A percentile compares a stretch with the other conserved stretches of the same genome.
Conservation (phyloP, 208 protist species). For the Cochliopodium minus region DNA sequence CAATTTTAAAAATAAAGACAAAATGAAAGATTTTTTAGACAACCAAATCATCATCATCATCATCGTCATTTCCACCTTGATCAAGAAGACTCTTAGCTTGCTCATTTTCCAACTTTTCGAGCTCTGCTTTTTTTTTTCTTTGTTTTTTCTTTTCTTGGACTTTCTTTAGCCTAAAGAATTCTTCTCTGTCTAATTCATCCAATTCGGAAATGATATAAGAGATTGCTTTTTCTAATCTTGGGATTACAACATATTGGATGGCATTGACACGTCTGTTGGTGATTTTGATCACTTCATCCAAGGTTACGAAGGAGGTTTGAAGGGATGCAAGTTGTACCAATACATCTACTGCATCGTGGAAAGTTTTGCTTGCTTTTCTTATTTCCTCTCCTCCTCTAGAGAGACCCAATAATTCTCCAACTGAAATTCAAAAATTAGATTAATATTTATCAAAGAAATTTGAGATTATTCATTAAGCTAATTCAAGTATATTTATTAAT, state of each 20-base stretch:
- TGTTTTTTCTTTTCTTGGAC: conserved; percentile 91
- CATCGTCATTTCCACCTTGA: too few species aligned
- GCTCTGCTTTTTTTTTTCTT: too few species aligned
- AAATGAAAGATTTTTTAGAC: too few species aligned
- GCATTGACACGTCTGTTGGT: conserved; percentile 99
- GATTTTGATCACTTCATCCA: conserved; percentile 93
- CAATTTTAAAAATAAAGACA: too few species aligned
- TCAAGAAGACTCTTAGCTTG: too few species aligned
- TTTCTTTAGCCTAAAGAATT: conserved; percentile 96
- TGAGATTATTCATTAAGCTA: too few species aligned
- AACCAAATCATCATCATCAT: too few species aligned
- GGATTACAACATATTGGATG: conserved; percentile 95
- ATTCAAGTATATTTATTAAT: too few species aligned
- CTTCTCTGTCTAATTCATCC: conserved; percentile 94
- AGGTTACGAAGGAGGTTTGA: conserved; percentile 82
- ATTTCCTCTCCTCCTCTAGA: conserved; percentile 88
- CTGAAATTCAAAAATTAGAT: not conserved
- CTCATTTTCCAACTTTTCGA: too few species aligned
- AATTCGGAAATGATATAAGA: conserved; percentile 91
- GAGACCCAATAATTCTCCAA: conserved; percentile 58
- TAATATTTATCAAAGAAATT: too few species aligned
- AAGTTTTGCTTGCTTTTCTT: conserved; percentile 47
- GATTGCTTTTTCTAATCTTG: conserved; percentile 84
- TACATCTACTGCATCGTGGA: conserved; percentile 62
- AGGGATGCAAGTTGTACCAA: conserved; percentile 87